A percentile compares a stretch with the other conserved stretches of the same genome.
Evolutionary conservation across 164 flowering plant genomes (phyloP).

Genomic region (Vitis rotundifolia): DNA sequence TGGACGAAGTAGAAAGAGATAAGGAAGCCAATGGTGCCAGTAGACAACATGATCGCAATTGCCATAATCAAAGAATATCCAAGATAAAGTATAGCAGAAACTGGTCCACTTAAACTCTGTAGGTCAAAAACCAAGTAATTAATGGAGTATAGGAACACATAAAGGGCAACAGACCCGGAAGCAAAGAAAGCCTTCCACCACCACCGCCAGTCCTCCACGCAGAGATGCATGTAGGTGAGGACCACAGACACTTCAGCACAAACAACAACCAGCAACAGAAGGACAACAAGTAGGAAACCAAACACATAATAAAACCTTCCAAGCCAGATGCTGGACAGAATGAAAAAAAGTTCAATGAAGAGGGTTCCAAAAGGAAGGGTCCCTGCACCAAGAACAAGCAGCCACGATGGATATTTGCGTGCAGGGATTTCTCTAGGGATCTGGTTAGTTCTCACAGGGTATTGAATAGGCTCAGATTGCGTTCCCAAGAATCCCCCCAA

Average conservation of each 20-base stretch:
- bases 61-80: slow-evolving; percentile 40
- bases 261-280: slow-evolving; percentile 35
- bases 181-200: slow-evolving; percentile 54
- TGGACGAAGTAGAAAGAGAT: slow-evolving; percentile 41
- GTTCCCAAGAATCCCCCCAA: slow-evolving; percentile 42
- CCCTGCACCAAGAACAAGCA: slow-evolving; percentile 47
- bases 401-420: slow-evolving; percentile 43
- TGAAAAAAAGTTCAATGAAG: slow-evolving; percentile 46
- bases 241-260: slow-evolving; percentile 46
- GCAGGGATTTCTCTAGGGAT: slow-evolving; percentile 42
- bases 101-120: slow-evolving; percentile 38
- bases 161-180: slow-evolving; percentile 38
- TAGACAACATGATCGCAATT: slow-evolving; percentile 37
- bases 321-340: slow-evolving; percentile 45
- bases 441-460: slow-evolving; percentile 42
- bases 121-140: slow-evolving; percentile 38
- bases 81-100: slow-evolving; percentile 38
- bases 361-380: slow-evolving; percentile 47
- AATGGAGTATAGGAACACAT: slow-evolving; percentile 39
- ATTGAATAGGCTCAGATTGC: slow-evolving; percentile 29
- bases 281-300: slow-evolving; percentile 40
- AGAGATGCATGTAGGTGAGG: slow-evolving; percentile 45
- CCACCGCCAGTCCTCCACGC: slow-evolving; percentile 51
- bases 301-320: slow-evolving; percentile 47
- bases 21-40: slow-evolving; percentile 43